These are phyloP conservation scores for Penicillium freii DNA, from an alignment of 2,329 filamentous ascomycete species.

Conservation along the genomic window DNA sequence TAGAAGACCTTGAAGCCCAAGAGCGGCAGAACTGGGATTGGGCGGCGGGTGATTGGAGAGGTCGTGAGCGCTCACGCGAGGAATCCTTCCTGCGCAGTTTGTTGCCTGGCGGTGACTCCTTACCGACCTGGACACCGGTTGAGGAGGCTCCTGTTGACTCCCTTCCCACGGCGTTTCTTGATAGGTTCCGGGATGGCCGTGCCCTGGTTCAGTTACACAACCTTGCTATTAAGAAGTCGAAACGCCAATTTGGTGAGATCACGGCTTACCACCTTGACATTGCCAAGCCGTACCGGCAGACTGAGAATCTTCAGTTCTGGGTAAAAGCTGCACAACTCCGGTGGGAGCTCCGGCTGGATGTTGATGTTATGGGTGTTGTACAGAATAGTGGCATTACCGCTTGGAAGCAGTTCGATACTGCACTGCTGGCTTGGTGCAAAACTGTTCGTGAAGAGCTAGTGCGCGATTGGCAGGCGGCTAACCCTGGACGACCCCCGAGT, in stretches of 20 bases:
- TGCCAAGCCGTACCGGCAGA: conserved; percentile 86
- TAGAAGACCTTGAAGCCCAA: conserved; percentile 70
- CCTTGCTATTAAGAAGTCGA: conserved; percentile 77
- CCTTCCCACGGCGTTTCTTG: conserved; percentile 65
- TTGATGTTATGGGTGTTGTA: conserved; percentile 85
- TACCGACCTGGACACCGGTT: conserved; percentile 68
- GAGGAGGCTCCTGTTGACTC: conserved; percentile 37
- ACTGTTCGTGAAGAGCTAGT: conserved; percentile 80
- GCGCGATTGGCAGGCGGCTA: conserved; percentile 60
- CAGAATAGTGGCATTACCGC: conserved; percentile 64
- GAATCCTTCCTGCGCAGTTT: conserved; percentile 78
- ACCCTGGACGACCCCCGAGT: conserved; percentile 27
- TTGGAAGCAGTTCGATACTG: conserved; percentile 80
- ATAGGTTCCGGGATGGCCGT: conserved; percentile 72
- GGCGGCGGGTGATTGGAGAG: conserved; percentile 75
- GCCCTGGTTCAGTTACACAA: conserved; percentile 87
- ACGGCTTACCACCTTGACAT: conserved; percentile 89
- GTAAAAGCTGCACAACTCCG: conserved; percentile 91
- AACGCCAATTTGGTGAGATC: conserved; percentile 83
- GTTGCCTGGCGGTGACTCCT: conserved; percentile 52
- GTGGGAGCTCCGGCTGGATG: conserved; percentile 80
- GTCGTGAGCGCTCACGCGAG: conserved; percentile 73
- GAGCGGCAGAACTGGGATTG: conserved; percentile 77
- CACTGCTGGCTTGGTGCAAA: conserved; percentile 78
- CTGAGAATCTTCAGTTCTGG: conserved; percentile 95